phyloP scores from a whole-genome alignment of 2,329 filamentous ascomycete species.

The Diaporthe ilicicola region DNA sequence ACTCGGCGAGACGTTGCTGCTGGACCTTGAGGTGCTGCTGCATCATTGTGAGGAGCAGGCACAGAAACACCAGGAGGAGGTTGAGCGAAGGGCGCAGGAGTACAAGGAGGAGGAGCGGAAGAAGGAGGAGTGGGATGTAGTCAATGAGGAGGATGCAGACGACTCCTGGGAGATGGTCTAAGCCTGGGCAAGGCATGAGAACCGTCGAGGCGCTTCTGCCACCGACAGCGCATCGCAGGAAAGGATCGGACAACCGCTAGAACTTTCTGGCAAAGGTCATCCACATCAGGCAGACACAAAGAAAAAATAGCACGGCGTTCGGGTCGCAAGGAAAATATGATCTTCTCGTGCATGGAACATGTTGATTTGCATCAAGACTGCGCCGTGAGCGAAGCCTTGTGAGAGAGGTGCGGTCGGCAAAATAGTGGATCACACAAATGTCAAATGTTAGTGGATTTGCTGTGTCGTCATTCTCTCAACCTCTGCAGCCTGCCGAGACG shows the following conservation, averaged over 20 bases:
- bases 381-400: not conserved
- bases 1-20: not conserved
- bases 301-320: not conserved
- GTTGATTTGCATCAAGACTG: not conserved
- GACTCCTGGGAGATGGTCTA: slow-evolving; percentile 22
- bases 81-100: not conserved
- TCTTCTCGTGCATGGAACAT: no score
- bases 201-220: not conserved
- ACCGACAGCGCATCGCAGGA: not conserved
- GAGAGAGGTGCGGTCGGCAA: not conserved
- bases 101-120: not conserved
- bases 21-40: slow-evolving; percentile 18
- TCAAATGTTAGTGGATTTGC: not conserved
- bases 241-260: not conserved
- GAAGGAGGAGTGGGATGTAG: slow-evolving; percentile 22
- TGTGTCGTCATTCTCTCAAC: slow-evolving; percentile 24
- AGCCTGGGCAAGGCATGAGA: not conserved
- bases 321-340: not conserved
- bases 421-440: not conserved
- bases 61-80: not conserved
- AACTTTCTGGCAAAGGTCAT: no score
- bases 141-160: not conserved
- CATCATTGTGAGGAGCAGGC: not conserved
- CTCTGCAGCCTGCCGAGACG: slow-evolving; percentile 16
- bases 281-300: not conserved